These are phyloP conservation scores for Phycomyces blakesleeanus DNA, from an alignment of 192 early-diverging fungal genomes.

Conservation along the genomic window DNA sequence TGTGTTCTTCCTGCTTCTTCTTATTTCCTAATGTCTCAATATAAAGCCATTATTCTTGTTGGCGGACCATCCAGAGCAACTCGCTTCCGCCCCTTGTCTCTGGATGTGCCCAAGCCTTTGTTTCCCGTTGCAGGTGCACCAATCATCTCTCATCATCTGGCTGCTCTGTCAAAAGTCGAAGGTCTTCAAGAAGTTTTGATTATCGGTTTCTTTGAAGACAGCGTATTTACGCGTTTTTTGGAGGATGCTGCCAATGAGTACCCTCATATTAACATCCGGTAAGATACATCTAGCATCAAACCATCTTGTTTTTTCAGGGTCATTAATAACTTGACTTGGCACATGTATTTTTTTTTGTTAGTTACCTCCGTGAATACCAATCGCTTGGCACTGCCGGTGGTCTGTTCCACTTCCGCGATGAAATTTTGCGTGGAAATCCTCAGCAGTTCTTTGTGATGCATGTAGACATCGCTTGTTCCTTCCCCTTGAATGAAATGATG, in stretches of 20 bases:
- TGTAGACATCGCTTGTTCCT: conserved; percentile 93
- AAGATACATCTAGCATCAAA: conserved; percentile 5
- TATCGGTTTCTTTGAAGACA: conserved; percentile 96
- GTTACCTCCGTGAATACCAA: conserved; percentile 97
- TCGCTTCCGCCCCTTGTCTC: conserved; percentile 94
- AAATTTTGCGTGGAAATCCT: conserved; percentile 87
- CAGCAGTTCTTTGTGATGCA: conserved; percentile 95
- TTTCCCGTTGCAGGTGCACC: conserved; percentile 96
- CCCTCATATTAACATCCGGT: conserved; percentile 82
- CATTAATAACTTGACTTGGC: too few species aligned
- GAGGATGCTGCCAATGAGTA: conserved; percentile 84
- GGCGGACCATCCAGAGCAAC: conserved; percentile 97
- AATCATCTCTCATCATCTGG: conserved; percentile 96
- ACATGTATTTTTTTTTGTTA: too few species aligned
- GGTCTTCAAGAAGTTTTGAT: conserved; percentile 92
- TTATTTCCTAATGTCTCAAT: conserved; percentile 10
- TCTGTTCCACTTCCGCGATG: conserved; percentile 98
- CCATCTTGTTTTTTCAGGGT: not conserved
- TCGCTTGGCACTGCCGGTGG: conserved; percentile 96
- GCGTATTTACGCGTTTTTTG: conserved; percentile 87
- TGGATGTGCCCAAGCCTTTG: conserved; percentile 95
- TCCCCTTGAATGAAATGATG: conserved; percentile 87
- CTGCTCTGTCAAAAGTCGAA: conserved; percentile 82
- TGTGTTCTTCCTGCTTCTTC: conserved; percentile 2
- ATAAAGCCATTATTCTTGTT: conserved; percentile 80